Conservation (phyloP, 2,329 filamentous ascomycete species). For the Diaporthe destruens region DNA sequence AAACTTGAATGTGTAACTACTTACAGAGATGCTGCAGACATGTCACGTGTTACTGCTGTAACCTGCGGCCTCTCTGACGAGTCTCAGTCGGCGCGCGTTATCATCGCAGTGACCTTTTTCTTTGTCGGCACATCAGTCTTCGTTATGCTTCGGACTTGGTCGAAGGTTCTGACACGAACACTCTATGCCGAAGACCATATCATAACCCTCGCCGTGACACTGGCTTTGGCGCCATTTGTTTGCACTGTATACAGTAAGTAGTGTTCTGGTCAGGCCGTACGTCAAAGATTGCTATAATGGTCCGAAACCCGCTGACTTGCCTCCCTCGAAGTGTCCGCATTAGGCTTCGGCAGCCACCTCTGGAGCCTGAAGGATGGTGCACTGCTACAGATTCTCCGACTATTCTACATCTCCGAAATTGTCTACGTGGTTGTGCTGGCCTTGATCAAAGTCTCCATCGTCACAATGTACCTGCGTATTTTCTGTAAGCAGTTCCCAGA, state of each 20-base stretch:
- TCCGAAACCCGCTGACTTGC: not conserved
- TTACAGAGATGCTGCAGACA: constrained; percentile 11
- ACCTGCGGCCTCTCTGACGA: constrained; percentile 30
- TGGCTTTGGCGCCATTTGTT: constrained; percentile 21
- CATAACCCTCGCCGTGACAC: constrained; percentile 23
- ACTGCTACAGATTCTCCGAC: constrained; percentile 28
- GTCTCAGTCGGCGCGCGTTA: constrained; percentile 24
- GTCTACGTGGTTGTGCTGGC: constrained; percentile 39
- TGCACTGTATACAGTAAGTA: constrained; percentile 36
- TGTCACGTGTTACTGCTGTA: constrained; percentile 26
- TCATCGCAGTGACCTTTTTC: constrained; percentile 33
- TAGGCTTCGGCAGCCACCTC: constrained; percentile 40
- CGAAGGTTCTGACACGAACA: constrained; percentile 34
- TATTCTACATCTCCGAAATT: constrained; percentile 42
- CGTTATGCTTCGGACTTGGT: constrained; percentile 26
- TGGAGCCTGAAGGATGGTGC: constrained; percentile 40
- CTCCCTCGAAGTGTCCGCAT: constrained; percentile 23
- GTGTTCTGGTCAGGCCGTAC: not conserved
- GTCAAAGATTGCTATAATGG: not conserved
- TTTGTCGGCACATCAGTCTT: constrained; percentile 13
- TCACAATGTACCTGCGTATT: constrained; percentile 41
- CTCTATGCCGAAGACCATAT: constrained; percentile 38
- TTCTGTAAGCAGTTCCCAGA: constrained; percentile 10
- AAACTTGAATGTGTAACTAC: not conserved
- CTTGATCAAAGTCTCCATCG: constrained; percentile 38